Percentiles rank a stretch among this genome's conserved stretches.
phyloP scores from a whole-genome alignment of 2,329 filamentous ascomycete genomes.

The Penicillium frequentans region DNA sequence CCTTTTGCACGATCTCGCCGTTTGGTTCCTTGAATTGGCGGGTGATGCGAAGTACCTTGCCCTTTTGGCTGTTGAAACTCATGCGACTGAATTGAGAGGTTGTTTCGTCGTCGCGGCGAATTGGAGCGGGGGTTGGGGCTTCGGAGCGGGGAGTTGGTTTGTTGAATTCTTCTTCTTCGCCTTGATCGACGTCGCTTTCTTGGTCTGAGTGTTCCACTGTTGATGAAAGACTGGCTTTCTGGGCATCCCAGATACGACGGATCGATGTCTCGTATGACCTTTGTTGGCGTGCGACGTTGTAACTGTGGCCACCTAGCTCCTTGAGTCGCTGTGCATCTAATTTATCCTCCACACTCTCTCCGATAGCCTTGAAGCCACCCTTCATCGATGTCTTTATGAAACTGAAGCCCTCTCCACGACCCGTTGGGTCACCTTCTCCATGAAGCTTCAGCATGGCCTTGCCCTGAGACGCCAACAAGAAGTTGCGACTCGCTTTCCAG shows the following conservation, averaged over 20 bases:
- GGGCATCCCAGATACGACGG: conserved; percentile 85
- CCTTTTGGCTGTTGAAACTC: conserved; percentile 67
- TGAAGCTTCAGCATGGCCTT: conserved; percentile 97
- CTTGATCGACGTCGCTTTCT: conserved; percentile 62
- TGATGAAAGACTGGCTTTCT: conserved; percentile 76
- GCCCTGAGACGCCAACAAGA: conserved; percentile 86
- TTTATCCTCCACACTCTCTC: conserved; percentile 84
- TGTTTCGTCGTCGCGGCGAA: conserved; percentile 69
- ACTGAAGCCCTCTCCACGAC: conserved; percentile 89
- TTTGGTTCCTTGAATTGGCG: conserved; percentile 65
- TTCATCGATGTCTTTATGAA: conserved; percentile 99
- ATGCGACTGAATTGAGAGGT: conserved; percentile 74
- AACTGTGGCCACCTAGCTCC: conserved; percentile 81
- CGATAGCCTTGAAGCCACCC: conserved; percentile 88
- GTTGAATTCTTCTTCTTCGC: conserved; percentile 50
- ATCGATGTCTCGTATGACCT: conserved; percentile 90
- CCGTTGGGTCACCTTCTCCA: conserved; percentile 91
- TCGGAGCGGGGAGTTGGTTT: conserved; percentile 67
- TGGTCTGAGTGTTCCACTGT: conserved; percentile 71
- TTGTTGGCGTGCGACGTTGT: conserved; percentile 95
- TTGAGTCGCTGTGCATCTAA: conserved; percentile 73
- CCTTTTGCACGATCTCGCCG: conserved; percentile 62
- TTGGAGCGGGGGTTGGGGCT: conserved; percentile 58
- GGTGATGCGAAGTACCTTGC: conserved; percentile 71
- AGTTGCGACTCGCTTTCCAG: conserved; percentile 96